Conservation (phyloP, 2,329 filamentous ascomycete genomes). For the Byssochlamys sp. region DNA sequence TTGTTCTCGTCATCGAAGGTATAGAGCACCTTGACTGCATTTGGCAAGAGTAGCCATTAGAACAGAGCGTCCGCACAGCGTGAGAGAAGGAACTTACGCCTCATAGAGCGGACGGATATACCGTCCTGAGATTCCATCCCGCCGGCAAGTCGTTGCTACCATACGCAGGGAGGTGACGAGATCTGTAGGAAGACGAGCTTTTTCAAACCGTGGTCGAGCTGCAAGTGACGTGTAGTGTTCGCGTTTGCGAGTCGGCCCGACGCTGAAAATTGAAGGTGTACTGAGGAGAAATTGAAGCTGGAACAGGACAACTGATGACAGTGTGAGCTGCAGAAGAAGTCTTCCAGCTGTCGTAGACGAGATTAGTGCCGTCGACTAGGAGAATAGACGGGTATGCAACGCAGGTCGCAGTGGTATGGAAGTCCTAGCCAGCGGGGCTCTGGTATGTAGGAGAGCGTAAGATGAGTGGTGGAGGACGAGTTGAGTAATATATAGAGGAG, state of each 20-base stretch:
- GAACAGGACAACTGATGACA: not conserved
- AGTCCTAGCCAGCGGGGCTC: slow-evolving; percentile 13
- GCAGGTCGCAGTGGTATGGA: slow-evolving; percentile 11
- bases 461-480: slow-evolving; percentile 3
- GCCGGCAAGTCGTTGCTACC: slow-evolving; percentile 17
- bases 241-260: slow-evolving; percentile 9
- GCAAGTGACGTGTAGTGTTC: not conserved
- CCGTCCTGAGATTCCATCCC: slow-evolving; percentile 41
- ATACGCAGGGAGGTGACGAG: slow-evolving; percentile 16
- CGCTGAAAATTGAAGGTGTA: slow-evolving; percentile 7
- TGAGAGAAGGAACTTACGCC: slow-evolving; percentile 44
- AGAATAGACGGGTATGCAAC: slow-evolving; percentile 22
- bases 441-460: slow-evolving; percentile 14
- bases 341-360: slow-evolving; percentile 7
- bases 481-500: not conserved
- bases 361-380: slow-evolving; percentile 20
- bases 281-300: not conserved
- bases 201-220: not conserved
- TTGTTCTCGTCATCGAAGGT: slow-evolving; percentile 85
- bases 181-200: not conserved
- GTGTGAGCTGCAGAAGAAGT: not conserved
- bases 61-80: slow-evolving; percentile 8
- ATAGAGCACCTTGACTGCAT: slow-evolving; percentile 84
- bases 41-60: slow-evolving; percentile 6
- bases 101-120: slow-evolving; percentile 55